phyloP scores from a whole-genome alignment of 345 rosid species.

The Excoecaria cochinchinensis region DNA sequence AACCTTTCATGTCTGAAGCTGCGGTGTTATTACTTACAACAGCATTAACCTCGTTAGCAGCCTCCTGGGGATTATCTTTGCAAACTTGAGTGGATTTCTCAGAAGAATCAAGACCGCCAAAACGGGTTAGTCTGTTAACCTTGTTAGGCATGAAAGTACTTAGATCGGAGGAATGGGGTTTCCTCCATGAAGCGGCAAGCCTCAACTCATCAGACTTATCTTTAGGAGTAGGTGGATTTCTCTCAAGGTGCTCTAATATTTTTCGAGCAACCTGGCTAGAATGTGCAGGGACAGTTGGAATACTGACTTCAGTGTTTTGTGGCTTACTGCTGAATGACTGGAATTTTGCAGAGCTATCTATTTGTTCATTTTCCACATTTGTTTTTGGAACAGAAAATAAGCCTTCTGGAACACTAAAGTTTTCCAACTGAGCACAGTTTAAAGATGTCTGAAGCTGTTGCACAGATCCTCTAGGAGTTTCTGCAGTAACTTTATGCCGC shows the following conservation, averaged over 20 bases:
- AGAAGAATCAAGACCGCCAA: slow-evolving; percentile 27
- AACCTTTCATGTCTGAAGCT: slow-evolving; percentile 32
- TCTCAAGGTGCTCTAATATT: slow-evolving; percentile 77
- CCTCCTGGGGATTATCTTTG: slow-evolving; percentile 28
- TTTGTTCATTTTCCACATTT: slow-evolving; percentile 46
- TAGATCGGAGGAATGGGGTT: slow-evolving; percentile 38
- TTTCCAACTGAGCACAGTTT: slow-evolving; percentile 37
- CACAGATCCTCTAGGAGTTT: slow-evolving; percentile 40
- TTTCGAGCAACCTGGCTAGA: slow-evolving; percentile 76
- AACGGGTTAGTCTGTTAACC: slow-evolving; percentile 31
- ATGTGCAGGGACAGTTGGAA: slow-evolving; percentile 61
- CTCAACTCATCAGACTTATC: slow-evolving; percentile 68
- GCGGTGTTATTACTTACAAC: slow-evolving; percentile 26
- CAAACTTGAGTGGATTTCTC: slow-evolving; percentile 28
- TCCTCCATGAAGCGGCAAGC: slow-evolving; percentile 60
- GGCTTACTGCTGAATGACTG: slow-evolving; percentile 36
- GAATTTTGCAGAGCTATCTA: slow-evolving; percentile 36
- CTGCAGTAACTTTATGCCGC: slow-evolving; percentile 38
- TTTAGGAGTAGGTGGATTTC: slow-evolving; percentile 63
- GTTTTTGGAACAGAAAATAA: slow-evolving; percentile 36
- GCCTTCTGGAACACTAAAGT: slow-evolving; percentile 27
- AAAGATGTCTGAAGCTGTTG: slow-evolving; percentile 35
- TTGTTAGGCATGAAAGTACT: slow-evolving; percentile 20
- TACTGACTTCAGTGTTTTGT: slow-evolving; percentile 40
- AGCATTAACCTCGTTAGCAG: slow-evolving; percentile 26